Evolutionary conservation across 1,284 basidiomycete genomes (phyloP).

Genomic region (Phylloboletellus chloephorus): DNA sequence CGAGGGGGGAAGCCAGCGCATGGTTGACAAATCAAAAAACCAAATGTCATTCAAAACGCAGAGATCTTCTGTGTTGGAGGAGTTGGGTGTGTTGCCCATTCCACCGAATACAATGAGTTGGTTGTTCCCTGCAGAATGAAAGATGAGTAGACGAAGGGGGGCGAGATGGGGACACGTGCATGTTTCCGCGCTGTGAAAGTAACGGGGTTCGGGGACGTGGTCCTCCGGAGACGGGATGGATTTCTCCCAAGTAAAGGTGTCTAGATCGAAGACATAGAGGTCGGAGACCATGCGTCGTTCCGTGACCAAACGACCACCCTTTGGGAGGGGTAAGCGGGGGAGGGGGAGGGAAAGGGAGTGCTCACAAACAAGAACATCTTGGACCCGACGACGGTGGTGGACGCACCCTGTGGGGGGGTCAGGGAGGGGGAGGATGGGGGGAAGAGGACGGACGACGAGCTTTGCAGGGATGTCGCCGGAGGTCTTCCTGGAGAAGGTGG

Average conservation of each 20-base stretch:
- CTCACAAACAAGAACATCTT: constrained; percentile 83
- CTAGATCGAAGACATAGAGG: constrained; percentile 82
- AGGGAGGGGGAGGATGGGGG: neutral
- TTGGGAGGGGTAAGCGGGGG: constrained; percentile 1
- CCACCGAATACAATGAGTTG: constrained; percentile 89
- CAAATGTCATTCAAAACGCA: constrained; percentile 83
- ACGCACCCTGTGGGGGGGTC: constrained; percentile 55
- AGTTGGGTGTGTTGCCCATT: constrained; percentile 76
- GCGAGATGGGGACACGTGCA: constrained; percentile 47
- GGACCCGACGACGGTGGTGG: constrained; percentile 77
- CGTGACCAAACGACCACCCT: constrained; percentile 84
- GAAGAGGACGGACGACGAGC: constrained; percentile 53
- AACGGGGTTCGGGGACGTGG: constrained; percentile 69
- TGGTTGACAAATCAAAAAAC: constrained; percentile 70
- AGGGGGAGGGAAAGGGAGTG: constrained; percentile 4
- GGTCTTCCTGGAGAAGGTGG: constrained; percentile 78
- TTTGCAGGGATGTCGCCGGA: constrained; percentile 84
- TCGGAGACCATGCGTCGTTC: constrained; percentile 85
- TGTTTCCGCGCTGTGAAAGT: constrained; percentile 88
- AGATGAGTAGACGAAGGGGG: constrained; percentile 13
- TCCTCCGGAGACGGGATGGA: constrained; percentile 60
- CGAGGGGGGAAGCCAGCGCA: constrained; percentile 64
- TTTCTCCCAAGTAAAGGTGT: constrained; percentile 73
- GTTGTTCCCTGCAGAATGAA: constrained; percentile 62
- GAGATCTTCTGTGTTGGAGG: constrained; percentile 63